These are phyloP conservation scores for Rosa rugosa DNA, from an alignment of 306 rosid species.

Conservation along the genomic window DNA sequence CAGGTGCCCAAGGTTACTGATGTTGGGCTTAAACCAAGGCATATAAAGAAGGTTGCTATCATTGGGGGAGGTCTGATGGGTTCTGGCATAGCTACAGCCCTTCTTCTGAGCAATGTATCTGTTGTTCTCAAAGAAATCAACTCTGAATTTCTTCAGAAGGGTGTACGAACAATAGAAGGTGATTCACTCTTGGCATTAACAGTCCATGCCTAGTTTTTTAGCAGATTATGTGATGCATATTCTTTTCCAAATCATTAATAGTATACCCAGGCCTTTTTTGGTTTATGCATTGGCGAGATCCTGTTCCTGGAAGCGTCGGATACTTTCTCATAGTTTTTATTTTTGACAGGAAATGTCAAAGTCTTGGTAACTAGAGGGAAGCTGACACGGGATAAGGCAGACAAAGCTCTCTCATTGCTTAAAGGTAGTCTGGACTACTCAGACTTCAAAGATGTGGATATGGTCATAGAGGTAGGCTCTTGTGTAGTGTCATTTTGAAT, in stretches of 20 bases:
- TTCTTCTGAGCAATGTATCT: conserved; percentile 61
- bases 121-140: conserved; percentile 91
- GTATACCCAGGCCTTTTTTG: not conserved
- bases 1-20: conserved; percentile 92
- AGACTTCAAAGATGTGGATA: conserved; percentile 76
- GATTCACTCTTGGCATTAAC: conserved; percentile 11
- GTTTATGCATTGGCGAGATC: not conserved
- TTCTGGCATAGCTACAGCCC: conserved; percentile 95
- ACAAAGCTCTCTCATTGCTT: conserved; percentile 57
- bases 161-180: conserved; percentile 77
- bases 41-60: conserved; percentile 80
- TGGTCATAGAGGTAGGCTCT: conserved; percentile 86
- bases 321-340: not conserved
- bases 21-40: conserved; percentile 88
- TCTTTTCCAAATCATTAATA: not conserved
- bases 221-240: not conserved
- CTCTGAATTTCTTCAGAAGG: conserved; percentile 75
- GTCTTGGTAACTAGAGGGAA: conserved; percentile 66
- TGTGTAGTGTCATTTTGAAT: not conserved
- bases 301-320: not conserved
- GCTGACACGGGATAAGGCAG: conserved; percentile 68
- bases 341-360: conserved; percentile 59
- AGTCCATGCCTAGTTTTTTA: not conserved
- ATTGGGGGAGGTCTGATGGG: conserved; percentile 99
- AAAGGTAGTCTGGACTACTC: conserved; percentile 85